These are phyloP conservation scores for Clitoria ternatea DNA, from an alignment of 306 rosid genomes.

Conservation along the genomic window DNA sequence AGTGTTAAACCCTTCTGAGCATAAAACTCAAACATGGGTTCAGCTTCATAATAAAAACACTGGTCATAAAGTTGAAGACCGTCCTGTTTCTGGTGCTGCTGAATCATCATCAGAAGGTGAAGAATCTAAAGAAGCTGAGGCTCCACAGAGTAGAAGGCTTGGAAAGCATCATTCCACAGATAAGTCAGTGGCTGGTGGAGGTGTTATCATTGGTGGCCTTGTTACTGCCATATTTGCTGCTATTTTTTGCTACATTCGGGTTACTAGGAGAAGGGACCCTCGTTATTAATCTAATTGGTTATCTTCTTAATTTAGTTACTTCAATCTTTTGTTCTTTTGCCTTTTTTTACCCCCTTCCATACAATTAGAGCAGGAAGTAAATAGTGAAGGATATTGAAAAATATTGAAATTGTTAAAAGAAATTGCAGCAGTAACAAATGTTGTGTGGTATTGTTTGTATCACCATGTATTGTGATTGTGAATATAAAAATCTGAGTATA, in stretches of 20 bases:
- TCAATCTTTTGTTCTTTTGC: background rate
- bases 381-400: background rate
- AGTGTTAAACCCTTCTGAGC: conserved; percentile 18
- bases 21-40: conserved; percentile 13
- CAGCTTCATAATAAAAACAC: conserved; percentile 5
- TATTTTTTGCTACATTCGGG: conserved; percentile 79
- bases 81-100: conserved; percentile 23
- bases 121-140: conserved; percentile 43
- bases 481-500: background rate
- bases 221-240: conserved; percentile 78
- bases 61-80: conserved; percentile 21
- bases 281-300: conserved; percentile 1
- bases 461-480: conserved; percentile 6
- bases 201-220: conserved; percentile 84
- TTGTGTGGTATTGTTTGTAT: background rate
- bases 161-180: conserved; percentile 57
- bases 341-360: background rate
- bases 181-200: conserved; percentile 86
- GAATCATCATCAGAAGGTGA: conserved; percentile 23
- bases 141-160: conserved; percentile 54
- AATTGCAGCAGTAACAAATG: background rate
- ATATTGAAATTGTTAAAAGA: background rate
- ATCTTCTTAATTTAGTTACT: background rate
- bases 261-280: conserved; percentile 55
- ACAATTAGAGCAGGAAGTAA: background rate